A percentile compares a stretch with the other conserved stretches of the same genome.
These are phyloP conservation scores for Prinsepia uniflora DNA, from an alignment of 306 rosid species.

Conservation along the genomic window DNA sequence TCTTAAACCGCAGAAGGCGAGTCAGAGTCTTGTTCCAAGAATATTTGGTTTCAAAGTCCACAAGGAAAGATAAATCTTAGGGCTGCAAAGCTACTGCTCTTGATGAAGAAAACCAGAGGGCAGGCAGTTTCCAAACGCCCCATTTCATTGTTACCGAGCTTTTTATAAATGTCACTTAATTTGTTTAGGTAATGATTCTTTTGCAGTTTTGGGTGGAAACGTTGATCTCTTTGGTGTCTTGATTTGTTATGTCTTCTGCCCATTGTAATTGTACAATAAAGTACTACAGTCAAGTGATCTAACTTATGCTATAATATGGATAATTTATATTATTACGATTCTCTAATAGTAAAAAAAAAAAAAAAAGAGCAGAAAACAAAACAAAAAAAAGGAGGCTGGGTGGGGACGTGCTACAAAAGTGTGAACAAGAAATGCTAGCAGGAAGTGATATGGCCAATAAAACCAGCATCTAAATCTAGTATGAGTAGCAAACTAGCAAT, in stretches of 20 bases:
- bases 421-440: not conserved
- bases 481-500: not conserved
- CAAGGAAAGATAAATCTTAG: conserved; percentile 16
- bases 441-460: not conserved
- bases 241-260: too few species aligned
- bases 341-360: too few species aligned
- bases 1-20: conserved; percentile 49
- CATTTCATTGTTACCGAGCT: not conserved
- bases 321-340: too few species aligned
- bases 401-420: not conserved
- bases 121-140: not conserved
- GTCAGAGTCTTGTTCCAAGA: conserved; percentile 47
- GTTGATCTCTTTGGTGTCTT: not conserved
- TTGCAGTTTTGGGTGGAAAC: not conserved
- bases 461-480: not conserved
- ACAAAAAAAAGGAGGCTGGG: too few species aligned
- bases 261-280: too few species aligned
- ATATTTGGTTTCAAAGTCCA: conserved; percentile 57
- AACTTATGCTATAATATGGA: too few species aligned
- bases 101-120: not conserved
- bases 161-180: not conserved
- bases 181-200: not conserved
- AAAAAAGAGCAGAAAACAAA: too few species aligned
- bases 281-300: too few species aligned
- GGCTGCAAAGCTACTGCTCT: not conserved